These are phyloP conservation scores for Megacollybia marginata DNA, from an alignment of 768 basidiomycete species.

Conservation along the genomic window DNA sequence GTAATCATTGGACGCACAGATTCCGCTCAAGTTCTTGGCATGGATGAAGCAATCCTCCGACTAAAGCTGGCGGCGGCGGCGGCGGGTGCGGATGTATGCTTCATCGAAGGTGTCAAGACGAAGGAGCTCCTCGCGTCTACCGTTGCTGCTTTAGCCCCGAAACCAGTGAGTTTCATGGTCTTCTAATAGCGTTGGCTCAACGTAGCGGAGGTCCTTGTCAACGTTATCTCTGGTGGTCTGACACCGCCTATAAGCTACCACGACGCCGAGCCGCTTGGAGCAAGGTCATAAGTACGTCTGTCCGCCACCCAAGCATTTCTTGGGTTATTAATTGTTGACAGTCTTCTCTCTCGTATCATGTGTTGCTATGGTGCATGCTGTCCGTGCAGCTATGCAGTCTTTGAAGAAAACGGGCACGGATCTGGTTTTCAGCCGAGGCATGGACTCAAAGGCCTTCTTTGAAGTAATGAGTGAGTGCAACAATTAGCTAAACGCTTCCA, in stretches of 20 bases:
- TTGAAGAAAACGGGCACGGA: constrained; percentile 76
- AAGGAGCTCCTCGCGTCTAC: constrained; percentile 57
- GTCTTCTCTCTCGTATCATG: constrained; percentile 74
- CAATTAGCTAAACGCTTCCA: not conserved
- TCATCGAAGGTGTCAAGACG: constrained; percentile 73
- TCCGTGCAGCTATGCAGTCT: constrained; percentile 69
- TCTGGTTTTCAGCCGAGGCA: constrained; percentile 47
- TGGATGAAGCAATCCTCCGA: constrained; percentile 66
- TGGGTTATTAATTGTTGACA: constrained; percentile 11
- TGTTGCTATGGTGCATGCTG: constrained; percentile 71
- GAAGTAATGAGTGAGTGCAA: constrained; percentile 57
- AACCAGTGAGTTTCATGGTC: constrained; percentile 38
- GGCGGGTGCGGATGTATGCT: constrained; percentile 73
- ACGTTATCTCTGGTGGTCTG: constrained; percentile 72
- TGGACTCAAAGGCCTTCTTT: constrained; percentile 76
- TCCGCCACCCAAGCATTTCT: not conserved
- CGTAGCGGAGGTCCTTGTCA: constrained; percentile 51
- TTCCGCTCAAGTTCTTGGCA: constrained; percentile 70
- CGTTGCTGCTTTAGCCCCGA: constrained; percentile 61
- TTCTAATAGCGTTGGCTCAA: not conserved
- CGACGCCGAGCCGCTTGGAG: constrained; percentile 63
- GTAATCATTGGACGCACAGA: constrained; percentile 73
- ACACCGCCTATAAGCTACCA: constrained; percentile 67
- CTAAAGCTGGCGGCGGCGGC: constrained; percentile 59
- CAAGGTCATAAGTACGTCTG: constrained; percentile 64